Evolutionary conservation across 306 rosid species (phyloP).

Genomic region (Gillenia trifoliata): DNA sequence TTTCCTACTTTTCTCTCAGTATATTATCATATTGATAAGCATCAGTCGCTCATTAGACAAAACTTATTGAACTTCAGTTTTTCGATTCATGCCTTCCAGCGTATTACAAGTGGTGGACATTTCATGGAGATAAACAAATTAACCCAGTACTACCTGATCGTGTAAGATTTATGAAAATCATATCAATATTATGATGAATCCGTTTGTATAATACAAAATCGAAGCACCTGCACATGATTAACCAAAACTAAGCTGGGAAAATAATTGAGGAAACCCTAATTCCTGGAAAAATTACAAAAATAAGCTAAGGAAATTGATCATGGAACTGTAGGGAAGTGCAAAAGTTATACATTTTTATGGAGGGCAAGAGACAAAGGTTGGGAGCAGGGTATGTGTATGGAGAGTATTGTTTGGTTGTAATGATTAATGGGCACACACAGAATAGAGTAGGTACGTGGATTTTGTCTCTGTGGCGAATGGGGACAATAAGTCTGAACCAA

Average conservation of each 20-base stretch:
- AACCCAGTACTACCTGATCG: neutral
- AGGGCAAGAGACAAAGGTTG: constrained; percentile 61
- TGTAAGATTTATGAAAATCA: neutral
- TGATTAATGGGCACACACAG: constrained; percentile 89
- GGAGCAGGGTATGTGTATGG: constrained; percentile 65
- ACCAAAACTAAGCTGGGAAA: neutral
- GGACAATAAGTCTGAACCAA: constrained; percentile 61
- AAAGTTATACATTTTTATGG: constrained; percentile 13
- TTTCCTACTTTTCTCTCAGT: constrained; percentile 33
- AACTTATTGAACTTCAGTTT: constrained; percentile 26
- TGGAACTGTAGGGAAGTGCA: neutral
- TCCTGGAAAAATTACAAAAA: neutral
- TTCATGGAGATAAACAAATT: constrained; percentile 3
- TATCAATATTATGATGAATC: neutral
- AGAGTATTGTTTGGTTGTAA: constrained; percentile 81
- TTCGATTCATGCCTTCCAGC: constrained; percentile 21
- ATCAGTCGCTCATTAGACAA: constrained; percentile 41
- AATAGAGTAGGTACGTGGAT: constrained; percentile 66
- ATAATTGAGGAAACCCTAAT: neutral
- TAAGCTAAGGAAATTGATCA: neutral
- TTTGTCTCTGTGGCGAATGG: constrained; percentile 60
- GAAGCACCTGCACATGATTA: neutral
- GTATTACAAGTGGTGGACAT: constrained; percentile 22
- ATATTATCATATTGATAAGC: constrained; percentile 41
- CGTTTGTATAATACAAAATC: neutral